These are phyloP conservation scores for Rhododendron williamsianum DNA, from an alignment of 148 eudicot species.

Conservation along the genomic window DNA sequence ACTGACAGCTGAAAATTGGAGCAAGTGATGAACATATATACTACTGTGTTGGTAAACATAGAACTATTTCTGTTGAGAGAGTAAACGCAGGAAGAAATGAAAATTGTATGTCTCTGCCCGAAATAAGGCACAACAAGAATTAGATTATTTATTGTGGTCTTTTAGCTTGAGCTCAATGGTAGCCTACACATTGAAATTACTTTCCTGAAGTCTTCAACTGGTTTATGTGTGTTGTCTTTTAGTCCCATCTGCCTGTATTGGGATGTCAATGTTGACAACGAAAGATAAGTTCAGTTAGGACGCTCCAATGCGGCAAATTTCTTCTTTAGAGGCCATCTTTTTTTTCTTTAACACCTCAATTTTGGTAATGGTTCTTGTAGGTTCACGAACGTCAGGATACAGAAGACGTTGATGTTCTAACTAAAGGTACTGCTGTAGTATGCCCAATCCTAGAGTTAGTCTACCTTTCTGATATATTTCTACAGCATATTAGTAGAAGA, in stretches of 20 bases:
- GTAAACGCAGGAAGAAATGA: background rate
- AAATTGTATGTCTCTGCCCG: background rate
- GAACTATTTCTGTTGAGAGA: background rate
- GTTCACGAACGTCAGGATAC: slow-evolving; percentile 42
- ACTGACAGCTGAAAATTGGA: background rate
- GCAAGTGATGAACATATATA: background rate
- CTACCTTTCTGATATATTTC: background rate
- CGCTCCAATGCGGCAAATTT: background rate
- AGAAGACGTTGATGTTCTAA: slow-evolving; percentile 38
- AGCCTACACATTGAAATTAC: too few relatives aligned
- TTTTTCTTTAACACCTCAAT: background rate
- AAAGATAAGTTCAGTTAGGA: background rate
- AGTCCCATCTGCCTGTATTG: background rate
- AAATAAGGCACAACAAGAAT: background rate
- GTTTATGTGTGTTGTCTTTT: background rate
- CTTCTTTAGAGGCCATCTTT: background rate
- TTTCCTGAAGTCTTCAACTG: background rate
- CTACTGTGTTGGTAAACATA: background rate
- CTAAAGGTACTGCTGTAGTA: slow-evolving; percentile 29
- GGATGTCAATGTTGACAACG: background rate
- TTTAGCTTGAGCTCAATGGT: too few relatives aligned
- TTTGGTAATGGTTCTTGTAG: slow-evolving; percentile 12
- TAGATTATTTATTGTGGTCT: too few relatives aligned
- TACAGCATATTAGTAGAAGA: too few relatives aligned
- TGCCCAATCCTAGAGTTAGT: too few relatives aligned